Conservation (phyloP, 495 filamentous ascomycete genomes). For the Zalerion maritima region DNA sequence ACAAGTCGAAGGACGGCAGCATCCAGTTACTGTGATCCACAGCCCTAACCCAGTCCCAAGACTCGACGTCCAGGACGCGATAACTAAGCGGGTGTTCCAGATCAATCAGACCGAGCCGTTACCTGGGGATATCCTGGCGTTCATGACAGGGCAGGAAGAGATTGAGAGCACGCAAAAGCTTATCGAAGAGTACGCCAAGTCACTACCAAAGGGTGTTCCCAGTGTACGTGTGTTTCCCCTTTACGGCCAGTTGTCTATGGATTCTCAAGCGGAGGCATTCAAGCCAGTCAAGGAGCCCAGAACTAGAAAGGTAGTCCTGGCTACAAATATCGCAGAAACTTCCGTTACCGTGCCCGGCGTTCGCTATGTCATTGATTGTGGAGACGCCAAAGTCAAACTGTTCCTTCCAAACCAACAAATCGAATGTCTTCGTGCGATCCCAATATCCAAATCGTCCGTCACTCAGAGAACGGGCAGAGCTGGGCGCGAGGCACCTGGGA, state of each 20-base stretch:
- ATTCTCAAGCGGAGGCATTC: conserved; percentile 76
- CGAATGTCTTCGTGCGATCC: conserved; percentile 80
- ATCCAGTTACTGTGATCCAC: conserved; percentile 68
- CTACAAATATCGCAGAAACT: conserved; percentile 96
- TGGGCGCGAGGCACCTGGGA: conserved; percentile 78
- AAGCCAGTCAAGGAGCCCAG: conserved; percentile 50
- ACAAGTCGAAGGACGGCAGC: conserved; percentile 77
- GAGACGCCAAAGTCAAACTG: conserved; percentile 87
- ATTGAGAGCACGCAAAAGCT: conserved; percentile 71
- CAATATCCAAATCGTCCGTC: conserved; percentile 84
- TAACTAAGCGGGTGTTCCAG: conserved; percentile 74
- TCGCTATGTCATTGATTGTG: conserved; percentile 79
- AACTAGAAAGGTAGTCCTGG: conserved; percentile 78
- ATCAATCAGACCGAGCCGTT: conserved; percentile 78
- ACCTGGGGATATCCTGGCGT: conserved; percentile 86
- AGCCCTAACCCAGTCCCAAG: conserved; percentile 57
- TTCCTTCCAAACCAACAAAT: conserved; percentile 74
- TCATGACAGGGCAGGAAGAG: conserved; percentile 86
- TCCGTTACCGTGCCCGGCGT: conserved; percentile 94
- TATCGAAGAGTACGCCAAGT: conserved; percentile 61
- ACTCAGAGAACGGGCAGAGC: conserved; percentile 88
- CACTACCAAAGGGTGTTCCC: conserved; percentile 58
- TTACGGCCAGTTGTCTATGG: conserved; percentile 41
- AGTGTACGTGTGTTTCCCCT: conserved; percentile 41
- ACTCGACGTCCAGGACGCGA: conserved; percentile 74